Conservation (phyloP, 1,284 basidiomycete species). For the Cryptococcus sp. region DNA sequence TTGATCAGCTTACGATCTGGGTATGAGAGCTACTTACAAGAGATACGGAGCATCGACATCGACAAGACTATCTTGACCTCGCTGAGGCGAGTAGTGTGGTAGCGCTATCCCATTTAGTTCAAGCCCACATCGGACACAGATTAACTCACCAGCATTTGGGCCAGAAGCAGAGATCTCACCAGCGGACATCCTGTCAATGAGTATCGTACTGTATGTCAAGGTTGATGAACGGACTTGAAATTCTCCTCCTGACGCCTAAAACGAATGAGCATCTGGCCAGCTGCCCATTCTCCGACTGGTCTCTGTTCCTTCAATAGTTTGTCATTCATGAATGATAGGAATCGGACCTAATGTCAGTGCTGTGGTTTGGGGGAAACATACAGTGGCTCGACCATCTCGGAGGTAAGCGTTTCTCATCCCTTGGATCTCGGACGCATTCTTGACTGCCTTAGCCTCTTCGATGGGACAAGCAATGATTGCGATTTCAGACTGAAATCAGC, state of each 20-base stretch:
- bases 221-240: conserved; percentile 55
- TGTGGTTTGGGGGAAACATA: conserved; percentile 38
- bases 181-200: conserved; percentile 40
- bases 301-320: conserved; percentile 69
- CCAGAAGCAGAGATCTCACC: conserved; percentile 83
- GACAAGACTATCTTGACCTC: conserved; percentile 66
- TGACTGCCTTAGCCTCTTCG: conserved; percentile 78
- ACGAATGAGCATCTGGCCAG: conserved; percentile 74
- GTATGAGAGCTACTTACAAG: conserved; percentile 58
- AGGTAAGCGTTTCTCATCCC: conserved; percentile 80
- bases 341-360: conserved; percentile 51
- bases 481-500: conserved; percentile 21
- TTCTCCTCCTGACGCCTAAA: conserved; percentile 69
- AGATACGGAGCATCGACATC: conserved; percentile 77
- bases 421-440: conserved; percentile 79
- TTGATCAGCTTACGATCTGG: background rate
- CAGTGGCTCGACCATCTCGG: conserved; percentile 87
- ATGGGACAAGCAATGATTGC: conserved; percentile 50
- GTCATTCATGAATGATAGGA: conserved; percentile 87
- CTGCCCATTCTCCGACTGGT: conserved; percentile 82
- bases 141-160: conserved; percentile 59
- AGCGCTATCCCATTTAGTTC: conserved; percentile 55
- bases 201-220: background rate
- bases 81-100: conserved; percentile 84
- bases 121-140: background rate